Percentiles rank a stretch among this genome's conserved stretches.
Conservation (phyloP, 208 protist genomes). For the Trypanosoma boissoni region DNA sequence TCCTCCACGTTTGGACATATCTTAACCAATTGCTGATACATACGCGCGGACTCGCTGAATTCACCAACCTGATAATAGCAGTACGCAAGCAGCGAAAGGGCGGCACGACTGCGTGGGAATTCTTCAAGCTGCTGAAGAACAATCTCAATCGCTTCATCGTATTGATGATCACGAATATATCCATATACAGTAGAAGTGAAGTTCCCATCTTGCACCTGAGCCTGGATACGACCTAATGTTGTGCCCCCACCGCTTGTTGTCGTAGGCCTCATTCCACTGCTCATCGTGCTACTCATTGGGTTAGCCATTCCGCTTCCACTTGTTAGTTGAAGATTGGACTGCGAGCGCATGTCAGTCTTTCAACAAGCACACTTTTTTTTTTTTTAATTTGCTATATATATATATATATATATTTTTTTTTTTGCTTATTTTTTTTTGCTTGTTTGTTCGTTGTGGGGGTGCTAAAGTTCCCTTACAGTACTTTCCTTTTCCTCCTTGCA, state of each 20-base stretch:
- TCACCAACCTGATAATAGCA: conserved; percentile 95
- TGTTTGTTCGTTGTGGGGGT: too few relatives aligned
- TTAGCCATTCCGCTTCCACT: too few relatives aligned
- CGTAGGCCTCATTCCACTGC: conserved; percentile 73
- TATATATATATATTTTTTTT: conserved; percentile 3
- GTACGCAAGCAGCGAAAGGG: conserved; percentile 96
- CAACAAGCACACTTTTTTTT: conserved; percentile 30
- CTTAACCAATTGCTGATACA: conserved; percentile 91
- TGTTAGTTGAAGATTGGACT: conserved; percentile 27
- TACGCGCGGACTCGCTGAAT: conserved; percentile 78
- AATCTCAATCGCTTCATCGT: conserved; percentile 91
- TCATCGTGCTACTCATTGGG: too few relatives aligned
- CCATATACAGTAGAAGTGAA: conserved; percentile 95
- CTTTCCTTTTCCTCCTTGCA: too few relatives aligned
- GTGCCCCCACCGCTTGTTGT: conserved; percentile 87
- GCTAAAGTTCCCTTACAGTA: too few relatives aligned
- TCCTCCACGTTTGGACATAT: conserved; percentile 93
- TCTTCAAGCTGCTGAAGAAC: conserved; percentile 87
- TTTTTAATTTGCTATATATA: neutral
- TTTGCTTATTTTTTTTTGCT: too few relatives aligned
- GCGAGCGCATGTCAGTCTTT: conserved; percentile 63
- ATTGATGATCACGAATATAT: conserved; percentile 94
- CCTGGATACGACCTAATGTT: conserved; percentile 88
- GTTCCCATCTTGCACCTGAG: conserved; percentile 92
- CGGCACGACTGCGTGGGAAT: conserved; percentile 94